These are phyloP conservation scores for Cutaneotrichosporon sp. DNA, from an alignment of 1,284 basidiomycete genomes.

Conservation along the genomic window DNA sequence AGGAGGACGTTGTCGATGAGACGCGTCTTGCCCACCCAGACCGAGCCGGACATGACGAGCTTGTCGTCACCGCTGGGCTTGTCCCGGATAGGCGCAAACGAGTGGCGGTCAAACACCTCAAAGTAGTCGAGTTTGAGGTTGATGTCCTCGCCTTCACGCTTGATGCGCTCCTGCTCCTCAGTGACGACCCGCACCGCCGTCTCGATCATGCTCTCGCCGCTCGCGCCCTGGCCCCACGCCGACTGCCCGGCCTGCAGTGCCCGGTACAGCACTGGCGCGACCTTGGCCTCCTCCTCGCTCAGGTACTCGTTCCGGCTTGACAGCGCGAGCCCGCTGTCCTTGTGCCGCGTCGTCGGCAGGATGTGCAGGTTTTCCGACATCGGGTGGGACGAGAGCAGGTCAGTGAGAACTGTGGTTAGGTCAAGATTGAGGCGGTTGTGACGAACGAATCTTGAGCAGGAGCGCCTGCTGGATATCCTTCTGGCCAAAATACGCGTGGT, in stretches of 20 bases:
- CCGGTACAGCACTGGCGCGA: conserved; percentile 66
- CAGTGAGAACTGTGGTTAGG: conserved; percentile 56
- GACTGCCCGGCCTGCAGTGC: conserved; percentile 60
- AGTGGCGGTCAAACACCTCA: conserved; percentile 75
- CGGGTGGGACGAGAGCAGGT: conserved; percentile 75
- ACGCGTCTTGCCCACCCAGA: conserved; percentile 80
- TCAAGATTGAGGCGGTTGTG: neutral
- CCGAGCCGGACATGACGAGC: conserved; percentile 78
- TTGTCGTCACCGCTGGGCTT: conserved; percentile 42
- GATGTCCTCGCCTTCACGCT: conserved; percentile 50
- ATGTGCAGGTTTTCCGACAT: conserved; percentile 66
- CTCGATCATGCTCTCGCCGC: conserved; percentile 54
- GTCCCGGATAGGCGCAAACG: conserved; percentile 53
- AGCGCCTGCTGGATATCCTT: conserved; percentile 97
- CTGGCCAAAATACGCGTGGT: conserved; percentile 90
- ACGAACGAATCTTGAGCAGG: conserved; percentile 64
- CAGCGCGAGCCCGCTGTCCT: conserved; percentile 66
- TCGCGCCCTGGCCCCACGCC: conserved; percentile 56
- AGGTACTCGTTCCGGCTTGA: conserved; percentile 90
- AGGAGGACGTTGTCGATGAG: conserved; percentile 89
- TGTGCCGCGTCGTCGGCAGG: conserved; percentile 68
- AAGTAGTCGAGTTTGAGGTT: conserved; percentile 74
- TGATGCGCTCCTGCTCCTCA: conserved; percentile 46
- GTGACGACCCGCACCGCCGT: conserved; percentile 43
- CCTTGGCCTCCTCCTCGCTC: conserved; percentile 57